Percentiles rank a stretch among this genome's conserved stretches.
Evolutionary conservation across 768 basidiomycete genomes (phyloP).

Genomic region (Hericium alpestre): DNA sequence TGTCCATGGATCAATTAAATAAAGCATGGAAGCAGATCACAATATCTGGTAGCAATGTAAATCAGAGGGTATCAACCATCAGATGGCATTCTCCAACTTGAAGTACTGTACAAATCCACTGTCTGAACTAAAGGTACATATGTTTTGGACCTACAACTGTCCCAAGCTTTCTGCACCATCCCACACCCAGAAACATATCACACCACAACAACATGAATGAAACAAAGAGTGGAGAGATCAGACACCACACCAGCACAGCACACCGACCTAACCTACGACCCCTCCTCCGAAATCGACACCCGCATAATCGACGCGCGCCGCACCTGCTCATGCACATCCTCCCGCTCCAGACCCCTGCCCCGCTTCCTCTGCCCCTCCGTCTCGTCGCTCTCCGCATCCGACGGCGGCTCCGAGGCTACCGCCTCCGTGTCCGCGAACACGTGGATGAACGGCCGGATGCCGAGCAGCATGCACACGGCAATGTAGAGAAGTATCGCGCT

Average conservation of each 20-base stretch:
- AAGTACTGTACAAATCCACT: too few relatives aligned
- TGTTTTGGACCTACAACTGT: too few relatives aligned
- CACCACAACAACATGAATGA: not conserved
- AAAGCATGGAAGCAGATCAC: too few relatives aligned
- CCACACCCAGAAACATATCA: not conserved
- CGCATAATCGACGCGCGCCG: not conserved
- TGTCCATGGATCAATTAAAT: too few relatives aligned
- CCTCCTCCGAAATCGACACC: constrained; percentile 3
- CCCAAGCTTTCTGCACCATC: too few relatives aligned
- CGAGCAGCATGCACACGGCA: constrained; percentile 6
- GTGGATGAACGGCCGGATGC: constrained; percentile 12
- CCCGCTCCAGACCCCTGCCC: not conserved
- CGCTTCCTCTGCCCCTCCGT: not conserved
- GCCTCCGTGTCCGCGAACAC: constrained; percentile 1
- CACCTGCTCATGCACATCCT: not conserved
- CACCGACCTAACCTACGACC: not conserved
- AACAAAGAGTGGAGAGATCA: not conserved
- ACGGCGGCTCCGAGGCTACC: not conserved
- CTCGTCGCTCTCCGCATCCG: not conserved
- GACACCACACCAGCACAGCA: not conserved
- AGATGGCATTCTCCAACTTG: too few relatives aligned
- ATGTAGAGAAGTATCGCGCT: constrained; percentile 8
- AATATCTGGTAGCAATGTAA: too few relatives aligned
- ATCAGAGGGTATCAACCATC: too few relatives aligned
- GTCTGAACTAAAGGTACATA: too few relatives aligned